A percentile compares a stretch with the other conserved stretches of the same genome.
These are phyloP conservation scores for Trametes cinnabarina DNA, from an alignment of 768 basidiomycete genomes.

Conservation along the genomic window DNA sequence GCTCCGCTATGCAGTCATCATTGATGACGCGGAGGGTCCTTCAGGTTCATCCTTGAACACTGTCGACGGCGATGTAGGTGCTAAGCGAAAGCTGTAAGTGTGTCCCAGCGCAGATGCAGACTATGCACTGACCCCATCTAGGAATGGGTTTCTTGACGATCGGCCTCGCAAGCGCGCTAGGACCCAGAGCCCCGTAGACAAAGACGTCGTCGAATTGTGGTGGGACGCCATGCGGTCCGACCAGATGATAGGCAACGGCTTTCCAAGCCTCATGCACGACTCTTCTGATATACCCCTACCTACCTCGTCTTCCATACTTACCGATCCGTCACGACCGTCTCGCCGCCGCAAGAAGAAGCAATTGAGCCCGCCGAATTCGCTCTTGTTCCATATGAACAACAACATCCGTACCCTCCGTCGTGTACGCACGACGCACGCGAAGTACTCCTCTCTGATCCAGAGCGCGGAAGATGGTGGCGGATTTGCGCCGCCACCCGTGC, in stretches of 20 bases:
- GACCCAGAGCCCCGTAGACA: slow-evolving; percentile 40
- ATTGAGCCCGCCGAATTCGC: slow-evolving; percentile 32
- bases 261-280: slow-evolving; percentile 44
- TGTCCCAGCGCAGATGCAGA: neutral
- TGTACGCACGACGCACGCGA: slow-evolving; percentile 69
- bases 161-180: slow-evolving; percentile 66
- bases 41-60: slow-evolving; percentile 8
- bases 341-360: slow-evolving; percentile 37
- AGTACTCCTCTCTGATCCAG: slow-evolving; percentile 57
- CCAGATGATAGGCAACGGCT: slow-evolving; percentile 57
- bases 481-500: slow-evolving; percentile 5
- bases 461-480: slow-evolving; percentile 31
- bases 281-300: slow-evolving; percentile 25
- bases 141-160: slow-evolving; percentile 34
- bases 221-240: slow-evolving; percentile 71
- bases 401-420: slow-evolving; percentile 76
- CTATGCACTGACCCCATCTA: slow-evolving; percentile 12
- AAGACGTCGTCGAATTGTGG: slow-evolving; percentile 60
- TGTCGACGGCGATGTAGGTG: slow-evolving; percentile 42
- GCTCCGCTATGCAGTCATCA: slow-evolving; percentile 19
- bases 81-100: slow-evolving; percentile 63
- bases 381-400: slow-evolving; percentile 69
- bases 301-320: slow-evolving; percentile 19
- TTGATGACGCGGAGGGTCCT: slow-evolving; percentile 31
- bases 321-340: slow-evolving; percentile 22